Conservation (phyloP, 163 green algal species). For the Coccomyxa subellipsoidea region DNA sequence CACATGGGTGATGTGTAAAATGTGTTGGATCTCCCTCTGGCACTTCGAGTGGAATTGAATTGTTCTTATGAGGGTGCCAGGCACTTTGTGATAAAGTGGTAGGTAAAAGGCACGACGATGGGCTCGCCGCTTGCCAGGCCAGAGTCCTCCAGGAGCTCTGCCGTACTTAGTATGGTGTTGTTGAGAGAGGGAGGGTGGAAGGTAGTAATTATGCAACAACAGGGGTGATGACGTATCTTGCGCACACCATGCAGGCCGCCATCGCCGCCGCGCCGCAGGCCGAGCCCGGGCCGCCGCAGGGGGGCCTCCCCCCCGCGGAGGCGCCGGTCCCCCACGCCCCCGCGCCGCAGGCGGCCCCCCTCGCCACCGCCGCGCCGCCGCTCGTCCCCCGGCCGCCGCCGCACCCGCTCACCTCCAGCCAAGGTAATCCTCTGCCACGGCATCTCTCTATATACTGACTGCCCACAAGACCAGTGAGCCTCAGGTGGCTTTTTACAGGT, state of each 20-base stretch:
- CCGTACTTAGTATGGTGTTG: no score
- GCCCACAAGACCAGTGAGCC: not conserved
- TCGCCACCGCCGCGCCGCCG: slow-evolving; percentile 13
- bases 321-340: not conserved
- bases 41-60: no score
- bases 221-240: not conserved
- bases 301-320: slow-evolving; percentile 20
- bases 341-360: not conserved
- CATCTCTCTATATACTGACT: not conserved
- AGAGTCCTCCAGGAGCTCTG: no score
- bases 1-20: no score
- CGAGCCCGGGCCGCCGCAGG: slow-evolving; percentile 18
- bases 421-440: not conserved
- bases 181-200: no score
- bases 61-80: no score
- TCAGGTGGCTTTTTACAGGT: no score
- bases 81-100: no score
- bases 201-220: not conserved
- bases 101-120: no score
- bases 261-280: slow-evolving; percentile 18
- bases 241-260: not conserved
- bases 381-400: slow-evolving; percentile 22
- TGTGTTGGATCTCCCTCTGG: no score
- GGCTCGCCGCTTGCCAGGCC: no score
- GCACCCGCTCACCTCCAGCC: slow-evolving; percentile 20